These are phyloP conservation scores for Pseudogymnoascus verrucosus DNA, from an alignment of 2,329 filamentous ascomycete species.

Conservation along the genomic window DNA sequence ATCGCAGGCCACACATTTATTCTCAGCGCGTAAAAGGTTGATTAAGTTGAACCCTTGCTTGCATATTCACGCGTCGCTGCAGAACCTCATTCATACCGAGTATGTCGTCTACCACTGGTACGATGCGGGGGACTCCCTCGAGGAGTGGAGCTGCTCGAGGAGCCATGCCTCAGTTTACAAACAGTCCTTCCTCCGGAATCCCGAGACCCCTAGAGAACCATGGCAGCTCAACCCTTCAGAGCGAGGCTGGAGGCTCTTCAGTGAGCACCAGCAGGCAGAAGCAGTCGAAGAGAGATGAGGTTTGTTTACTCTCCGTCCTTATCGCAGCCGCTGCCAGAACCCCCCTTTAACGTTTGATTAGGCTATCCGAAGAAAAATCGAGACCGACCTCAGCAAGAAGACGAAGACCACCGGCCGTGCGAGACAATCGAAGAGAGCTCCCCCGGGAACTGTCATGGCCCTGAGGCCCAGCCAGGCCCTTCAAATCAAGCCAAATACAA, in stretches of 20 bases:
- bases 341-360: constrained; percentile 32
- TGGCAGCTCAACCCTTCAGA: constrained; percentile 39
- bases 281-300: constrained; percentile 97
- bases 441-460: constrained; percentile 90
- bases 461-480: constrained; percentile 91
- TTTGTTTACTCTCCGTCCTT: constrained; percentile 38
- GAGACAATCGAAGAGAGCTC: constrained; percentile 82
- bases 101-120: constrained; percentile 32
- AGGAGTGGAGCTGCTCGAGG: constrained; percentile 50
- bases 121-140: constrained; percentile 62
- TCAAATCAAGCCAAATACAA: constrained; percentile 93
- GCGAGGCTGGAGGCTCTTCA: constrained; percentile 49
- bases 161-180: constrained; percentile 47
- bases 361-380: constrained; percentile 95
- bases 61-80: constrained; percentile 5
- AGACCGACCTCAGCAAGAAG: constrained; percentile 97
- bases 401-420: constrained; percentile 71
- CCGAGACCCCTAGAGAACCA: constrained; percentile 61
- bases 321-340: constrained; percentile 13
- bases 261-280: constrained; percentile 93
- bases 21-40: constrained; percentile 3
- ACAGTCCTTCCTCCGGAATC: constrained; percentile 60
- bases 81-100: not conserved
- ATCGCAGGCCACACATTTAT: constrained; percentile 1
- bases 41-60: constrained; percentile 6